Percentiles rank a stretch among this genome's conserved stretches.
Conservation (phyloP, 75 land plant genomes). For the Gnetum montanum region DNA sequence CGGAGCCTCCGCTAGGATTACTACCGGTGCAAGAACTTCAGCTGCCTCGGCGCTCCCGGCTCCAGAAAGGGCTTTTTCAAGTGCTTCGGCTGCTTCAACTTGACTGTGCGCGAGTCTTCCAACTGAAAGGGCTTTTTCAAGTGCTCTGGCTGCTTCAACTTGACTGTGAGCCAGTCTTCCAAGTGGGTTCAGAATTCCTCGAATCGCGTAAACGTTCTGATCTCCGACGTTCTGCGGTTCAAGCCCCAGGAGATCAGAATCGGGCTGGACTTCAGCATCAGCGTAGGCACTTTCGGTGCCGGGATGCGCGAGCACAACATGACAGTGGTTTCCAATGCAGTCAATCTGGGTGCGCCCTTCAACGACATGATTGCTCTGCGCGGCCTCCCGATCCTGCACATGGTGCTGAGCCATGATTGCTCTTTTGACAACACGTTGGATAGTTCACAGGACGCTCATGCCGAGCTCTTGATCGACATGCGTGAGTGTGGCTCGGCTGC, state of each 20-base stretch:
- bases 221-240: slow-evolving; percentile 47
- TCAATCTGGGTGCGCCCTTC: slow-evolving; percentile 88
- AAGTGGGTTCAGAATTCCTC: slow-evolving; percentile 42
- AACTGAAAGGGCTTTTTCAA: slow-evolving; percentile 54
- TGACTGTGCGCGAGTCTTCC: slow-evolving; percentile 38
- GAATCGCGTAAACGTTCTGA: slow-evolving; percentile 38
- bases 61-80: no score
- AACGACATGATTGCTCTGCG: slow-evolving; percentile 77
- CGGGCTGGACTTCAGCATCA: slow-evolving; percentile 66
- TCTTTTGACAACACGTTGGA: slow-evolving; percentile 93
- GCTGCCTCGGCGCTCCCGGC: slow-evolving; percentile 46
- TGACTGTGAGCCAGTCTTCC: slow-evolving; percentile 44
- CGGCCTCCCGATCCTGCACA: slow-evolving; percentile 63
- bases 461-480: no score
- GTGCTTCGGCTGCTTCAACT: no score
- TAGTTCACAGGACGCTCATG: no score
- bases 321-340: slow-evolving; percentile 55
- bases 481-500: no score
- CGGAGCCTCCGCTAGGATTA: slow-evolving; percentile 76
- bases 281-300: slow-evolving; percentile 81
- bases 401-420: slow-evolving; percentile 53
- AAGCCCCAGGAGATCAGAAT: slow-evolving; percentile 82
- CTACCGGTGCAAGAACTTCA: slow-evolving; percentile 57
- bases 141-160: slow-evolving; percentile 70
- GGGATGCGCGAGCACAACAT: slow-evolving; percentile 80